Base-by-base conservation (phyloP, 2,329 filamentous ascomycete genomes). In the Ascochyta viciae-villosae region DNA sequence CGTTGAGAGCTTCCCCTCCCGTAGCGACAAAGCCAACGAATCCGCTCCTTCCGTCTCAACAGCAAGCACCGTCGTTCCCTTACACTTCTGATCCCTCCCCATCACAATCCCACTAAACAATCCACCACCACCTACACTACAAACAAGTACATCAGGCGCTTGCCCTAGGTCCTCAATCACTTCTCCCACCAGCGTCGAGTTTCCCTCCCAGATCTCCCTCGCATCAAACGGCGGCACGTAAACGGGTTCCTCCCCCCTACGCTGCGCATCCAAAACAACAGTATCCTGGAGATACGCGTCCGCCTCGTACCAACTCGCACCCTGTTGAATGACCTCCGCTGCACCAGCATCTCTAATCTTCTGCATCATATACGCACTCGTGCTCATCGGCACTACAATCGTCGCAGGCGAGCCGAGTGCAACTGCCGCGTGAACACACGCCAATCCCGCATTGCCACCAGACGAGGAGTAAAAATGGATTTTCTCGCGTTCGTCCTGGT, bases 401-500 rank as follows among this genome's bases (percentile, higher is more conserved):
- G 90, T 92, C 64, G 85, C 86, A 0, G 85, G 85, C 38, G 82
- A 82, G 1, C 80, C 76, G 6, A 94, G 81, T 2, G 82, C 79
- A 12, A 79, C 77, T 7, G 90, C 89, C 1, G 91, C 88, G 29
- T 85, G 86, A 12, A 90, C 89, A 66, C 89, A 90, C 0, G 90
- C 91, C 1, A 96, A 83, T 1, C 91, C 91, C 1, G 91, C 91
- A 70, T 95, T 95, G 46, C 91, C 91, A 55, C 89, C 90, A 0
- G 85, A 89, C 9, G 87, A 88, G 69, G 83, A 88, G 79, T 90
- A 94, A 82, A 93, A 93, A 78, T 89, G 89, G 1, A 82, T 77
- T 9, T 16, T 34, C 12, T 50, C 24, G 55, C 38, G 35, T 8
- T 47, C 43, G 0, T 42, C 15, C 16, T 34, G 69, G 58, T 9